phyloP scores from a whole-genome alignment of 352 stramenopile genomes.

The Elongisporangium prolatum region DNA sequence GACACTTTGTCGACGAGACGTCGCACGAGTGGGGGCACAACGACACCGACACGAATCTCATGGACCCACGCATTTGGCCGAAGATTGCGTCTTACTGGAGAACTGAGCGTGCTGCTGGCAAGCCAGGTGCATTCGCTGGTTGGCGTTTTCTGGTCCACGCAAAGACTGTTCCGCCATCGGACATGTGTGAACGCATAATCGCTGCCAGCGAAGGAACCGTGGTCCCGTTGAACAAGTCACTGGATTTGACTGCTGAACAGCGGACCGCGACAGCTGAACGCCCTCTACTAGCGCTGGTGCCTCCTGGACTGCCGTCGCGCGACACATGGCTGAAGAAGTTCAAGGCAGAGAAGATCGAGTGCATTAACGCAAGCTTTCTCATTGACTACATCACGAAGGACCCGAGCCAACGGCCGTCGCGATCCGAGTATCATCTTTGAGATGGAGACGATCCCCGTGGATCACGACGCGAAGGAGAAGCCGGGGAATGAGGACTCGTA shows the following conservation, averaged over 20 bases:
- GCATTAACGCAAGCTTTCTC: constrained; percentile 74
- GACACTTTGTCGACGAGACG: constrained; percentile 69
- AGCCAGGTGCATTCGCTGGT: constrained; percentile 53
- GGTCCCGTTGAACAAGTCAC: constrained; percentile 50
- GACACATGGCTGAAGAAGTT: constrained; percentile 78
- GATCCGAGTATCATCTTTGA: constrained; percentile 52
- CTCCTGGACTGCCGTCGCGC: constrained; percentile 41
- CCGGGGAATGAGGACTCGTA: background rate
- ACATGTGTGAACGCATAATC: constrained; percentile 82
- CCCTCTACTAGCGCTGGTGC: constrained; percentile 57
- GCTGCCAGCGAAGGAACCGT: constrained; percentile 47
- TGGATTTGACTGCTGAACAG: constrained; percentile 33
- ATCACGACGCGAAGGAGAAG: background rate
- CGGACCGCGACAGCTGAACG: constrained; percentile 30
- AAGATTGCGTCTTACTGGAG: constrained; percentile 59
- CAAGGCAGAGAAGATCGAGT: constrained; percentile 50
- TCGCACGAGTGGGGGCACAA: constrained; percentile 67
- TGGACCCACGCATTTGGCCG: constrained; percentile 77
- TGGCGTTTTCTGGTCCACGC: constrained; percentile 76
- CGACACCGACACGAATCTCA: constrained; percentile 46
- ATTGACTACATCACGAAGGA: constrained; percentile 87
- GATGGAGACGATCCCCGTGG: background rate
- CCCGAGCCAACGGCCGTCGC: constrained; percentile 38
- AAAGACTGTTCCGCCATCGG: constrained; percentile 63
- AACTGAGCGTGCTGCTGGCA: constrained; percentile 31